Evolutionary conservation across 2,329 filamentous ascomycete genomes (phyloP), one percentile per base, ranked within the genome.

Genomic region (Venturia pyrina): DNA sequence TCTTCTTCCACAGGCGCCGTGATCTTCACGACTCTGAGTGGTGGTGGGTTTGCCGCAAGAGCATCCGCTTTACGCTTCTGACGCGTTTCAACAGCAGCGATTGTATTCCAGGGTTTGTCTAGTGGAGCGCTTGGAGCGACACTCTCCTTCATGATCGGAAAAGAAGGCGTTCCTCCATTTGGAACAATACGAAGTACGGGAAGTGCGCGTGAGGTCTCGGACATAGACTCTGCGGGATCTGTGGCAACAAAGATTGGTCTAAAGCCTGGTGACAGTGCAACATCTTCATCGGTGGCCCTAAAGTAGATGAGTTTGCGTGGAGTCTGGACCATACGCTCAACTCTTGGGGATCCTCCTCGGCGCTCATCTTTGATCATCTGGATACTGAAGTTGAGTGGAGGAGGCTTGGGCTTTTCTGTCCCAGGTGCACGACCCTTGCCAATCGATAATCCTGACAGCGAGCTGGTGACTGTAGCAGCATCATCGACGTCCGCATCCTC

Each of bases 301-400:
- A 34, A 57, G 4, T 34, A 17, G 24, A 32, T 32, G 50, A 3
- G 5, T 15, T 32, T 19, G 11, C 28, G 8, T 5, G 24, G 24
- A 28, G n/a, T 32, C 32, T 7, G 24, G 17, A 57, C 24, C 50
- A 57, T 19, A 5, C 50, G 50, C 13, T 32, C 50, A 17, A 34
- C 50, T 13, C 11, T 32, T 17, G 50, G 50, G 5, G 13, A 32
- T 57, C 59, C 59, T 5, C 59, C 59, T 21, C 59, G 34, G 34
- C 59, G 59, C 5, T 62, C 59, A 28, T 62, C 59, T 43, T 62
- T 62, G 59, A 62, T 62, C 59, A 44, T 41, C 21, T 62, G 46
- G 46, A 50, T 50, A n/a, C 24, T 24, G 10, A 13, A 11, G 13
- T 41, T 62, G 50, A 34, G 50, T 15, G 6, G 28, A 11, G 59